Conservation (phyloP, 345 rosid genomes). For the Lumnitzera littorea region DNA sequence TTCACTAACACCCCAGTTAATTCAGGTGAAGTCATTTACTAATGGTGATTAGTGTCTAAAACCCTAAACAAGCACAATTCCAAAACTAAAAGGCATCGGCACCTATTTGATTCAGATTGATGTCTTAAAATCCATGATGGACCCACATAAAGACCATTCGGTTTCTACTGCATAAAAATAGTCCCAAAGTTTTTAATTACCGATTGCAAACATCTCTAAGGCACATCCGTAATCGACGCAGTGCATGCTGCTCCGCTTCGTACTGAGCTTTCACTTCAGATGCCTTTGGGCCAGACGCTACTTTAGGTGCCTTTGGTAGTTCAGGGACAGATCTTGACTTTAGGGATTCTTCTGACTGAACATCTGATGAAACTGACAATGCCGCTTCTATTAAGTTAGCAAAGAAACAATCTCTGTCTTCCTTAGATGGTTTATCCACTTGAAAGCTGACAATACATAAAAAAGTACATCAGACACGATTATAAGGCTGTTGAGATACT, state of each 20-base stretch:
- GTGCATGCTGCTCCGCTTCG: slow-evolving; percentile 99
- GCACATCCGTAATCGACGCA: slow-evolving; percentile 95
- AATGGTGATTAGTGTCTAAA: too few relatives aligned
- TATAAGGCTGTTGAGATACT: too few relatives aligned
- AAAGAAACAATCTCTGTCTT: slow-evolving; percentile 76
- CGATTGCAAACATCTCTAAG: slow-evolving; percentile 97
- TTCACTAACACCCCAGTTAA: too few relatives aligned
- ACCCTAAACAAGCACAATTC: too few relatives aligned
- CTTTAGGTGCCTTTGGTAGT: slow-evolving; percentile 79
- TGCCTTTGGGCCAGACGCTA: slow-evolving; percentile 77
- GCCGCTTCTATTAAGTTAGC: slow-evolving; percentile 83
- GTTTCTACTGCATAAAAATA: too few relatives aligned
- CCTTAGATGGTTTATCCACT: slow-evolving; percentile 67
- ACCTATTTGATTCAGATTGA: too few relatives aligned
- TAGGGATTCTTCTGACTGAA: slow-evolving; percentile 31
- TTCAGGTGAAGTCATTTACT: too few relatives aligned
- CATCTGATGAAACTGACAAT: slow-evolving; percentile 65
- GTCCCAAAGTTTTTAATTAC: slow-evolving; percentile 27
- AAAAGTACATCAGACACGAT: background rate
- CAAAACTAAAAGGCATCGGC: too few relatives aligned
- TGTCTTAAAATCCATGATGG: too few relatives aligned
- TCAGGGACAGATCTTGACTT: slow-evolving; percentile 50
- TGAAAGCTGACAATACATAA: slow-evolving; percentile 54
- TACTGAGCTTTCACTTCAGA: slow-evolving; percentile 91
- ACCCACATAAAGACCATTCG: too few relatives aligned